These are phyloP conservation scores for Euphorbia celastroides DNA, from an alignment of 441 rosid species.

Conservation along the genomic window DNA sequence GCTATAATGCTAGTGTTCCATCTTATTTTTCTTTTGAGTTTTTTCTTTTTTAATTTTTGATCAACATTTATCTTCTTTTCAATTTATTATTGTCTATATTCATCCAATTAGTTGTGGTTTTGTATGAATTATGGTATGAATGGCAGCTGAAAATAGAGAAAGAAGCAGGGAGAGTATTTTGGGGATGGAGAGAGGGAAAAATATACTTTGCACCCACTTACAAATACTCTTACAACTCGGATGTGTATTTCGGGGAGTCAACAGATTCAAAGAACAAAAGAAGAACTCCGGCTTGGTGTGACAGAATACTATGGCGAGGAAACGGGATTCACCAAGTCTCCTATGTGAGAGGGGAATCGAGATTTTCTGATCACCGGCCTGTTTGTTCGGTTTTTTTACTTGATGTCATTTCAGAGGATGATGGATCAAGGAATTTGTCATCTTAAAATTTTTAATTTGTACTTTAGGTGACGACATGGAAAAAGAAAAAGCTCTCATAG, in stretches of 20 bases:
- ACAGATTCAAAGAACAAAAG: conserved; percentile 78
- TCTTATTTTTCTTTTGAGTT: too few relatives aligned
- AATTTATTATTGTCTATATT: too few relatives aligned
- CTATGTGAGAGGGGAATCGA: conserved; percentile 68
- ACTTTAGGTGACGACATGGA: too few relatives aligned
- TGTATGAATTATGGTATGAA: too few relatives aligned
- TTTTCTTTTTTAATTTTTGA: too few relatives aligned
- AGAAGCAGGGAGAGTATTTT: conserved; percentile 78
- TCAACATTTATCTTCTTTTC: too few relatives aligned
- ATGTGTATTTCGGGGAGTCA: conserved; percentile 78
- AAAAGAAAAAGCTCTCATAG: background rate
- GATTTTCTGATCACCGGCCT: conserved; percentile 91
- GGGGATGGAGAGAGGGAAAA: conserved; percentile 72
- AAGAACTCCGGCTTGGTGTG: conserved; percentile 99
- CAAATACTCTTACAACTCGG: conserved; percentile 83
- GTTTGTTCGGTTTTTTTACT: conserved; percentile 72
- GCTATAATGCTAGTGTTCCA: too few relatives aligned
- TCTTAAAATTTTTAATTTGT: background rate
- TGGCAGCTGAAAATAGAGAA: conserved; percentile 74
- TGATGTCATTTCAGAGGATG: conserved; percentile 26
- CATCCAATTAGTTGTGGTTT: too few relatives aligned
- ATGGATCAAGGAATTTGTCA: background rate
- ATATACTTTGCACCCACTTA: conserved; percentile 87
- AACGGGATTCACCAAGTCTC: conserved; percentile 65
- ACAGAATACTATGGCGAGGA: conserved; percentile 85